Base-by-base conservation (phyloP, 2,329 filamentous ascomycete species). In the Fonsecaea erecta region DNA sequence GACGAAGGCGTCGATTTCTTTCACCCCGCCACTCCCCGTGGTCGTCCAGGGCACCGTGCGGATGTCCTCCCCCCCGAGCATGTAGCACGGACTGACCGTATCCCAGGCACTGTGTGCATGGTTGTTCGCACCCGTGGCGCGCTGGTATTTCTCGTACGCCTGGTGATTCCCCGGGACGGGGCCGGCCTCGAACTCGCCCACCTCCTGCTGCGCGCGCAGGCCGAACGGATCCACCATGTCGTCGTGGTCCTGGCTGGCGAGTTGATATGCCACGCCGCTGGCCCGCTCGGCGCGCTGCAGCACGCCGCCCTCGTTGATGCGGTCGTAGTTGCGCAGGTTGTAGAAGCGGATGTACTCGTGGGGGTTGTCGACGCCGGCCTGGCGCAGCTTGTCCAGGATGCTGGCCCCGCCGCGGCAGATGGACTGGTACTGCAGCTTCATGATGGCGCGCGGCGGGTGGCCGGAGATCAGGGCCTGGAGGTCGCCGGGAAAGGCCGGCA, bases 381-480 rank as follows among this genome's bases (percentile, higher is more conserved):
- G 81, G 21, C 81, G 80, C 58, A 93, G 83, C 51, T 82, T 82
- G 75, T 93, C 90, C 73, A 93, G 88, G 74, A 95, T 95, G 65
- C 87, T 90, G 75, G 91, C 80, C 2, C 89, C 90, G 28, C 90
- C 90, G 35, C 91, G 86, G 76, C 86, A 90, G 77, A 95, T 94
- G 54, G 86, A 90, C 72, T 86, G 83, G 78, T 95, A 94, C 74
- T 95, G 91, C 76, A 90, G 93, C 75, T 94, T 90, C 90, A 95
- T 93, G 73, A 95, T 94, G 4, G 90, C 91, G 34, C 91, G 83
- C 46, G 91, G 94, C 24, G 90, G 89, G 1, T 93, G 81, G 9
- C 88, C 88, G 0, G 91, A 94, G 21, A 90, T 89, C 1, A 94
- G 81, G 11, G 89, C 87, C 72, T 90, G 85, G 57, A 95, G 81